These are phyloP conservation scores for Hypericum perforatum DNA, from an alignment of 345 rosid genomes.

Conservation along the genomic window DNA sequence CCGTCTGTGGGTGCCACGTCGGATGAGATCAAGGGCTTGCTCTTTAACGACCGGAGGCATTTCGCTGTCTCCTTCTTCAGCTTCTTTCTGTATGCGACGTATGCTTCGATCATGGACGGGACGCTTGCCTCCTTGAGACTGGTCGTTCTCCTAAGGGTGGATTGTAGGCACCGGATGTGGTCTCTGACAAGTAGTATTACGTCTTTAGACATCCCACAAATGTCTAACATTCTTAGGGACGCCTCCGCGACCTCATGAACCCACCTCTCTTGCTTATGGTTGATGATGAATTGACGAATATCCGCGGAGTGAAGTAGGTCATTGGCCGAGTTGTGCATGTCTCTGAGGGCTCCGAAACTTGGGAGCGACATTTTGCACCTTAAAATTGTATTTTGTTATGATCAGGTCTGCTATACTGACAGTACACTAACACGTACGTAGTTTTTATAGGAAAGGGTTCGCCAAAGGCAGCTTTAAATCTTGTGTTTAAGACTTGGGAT, in stretches of 20 bases:
- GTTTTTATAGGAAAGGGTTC: constrained; percentile 10
- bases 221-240: constrained; percentile 61
- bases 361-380: constrained; percentile 27
- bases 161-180: constrained; percentile 42
- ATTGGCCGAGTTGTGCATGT: constrained; percentile 62
- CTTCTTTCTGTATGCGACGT: constrained; percentile 43
- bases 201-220: constrained; percentile 47
- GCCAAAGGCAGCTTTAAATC: constrained; percentile 4
- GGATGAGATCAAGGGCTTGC: constrained; percentile 9
- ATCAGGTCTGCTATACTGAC: no score
- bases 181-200: constrained; percentile 51
- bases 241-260: constrained; percentile 48
- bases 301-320: constrained; percentile 57
- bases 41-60: constrained; percentile 39
- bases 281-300: constrained; percentile 35
- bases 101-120: constrained; percentile 34
- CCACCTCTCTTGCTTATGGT: constrained; percentile 42
- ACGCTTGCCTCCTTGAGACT: constrained; percentile 27
- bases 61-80: constrained; percentile 59
- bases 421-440: constrained; percentile 2
- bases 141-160: constrained; percentile 35
- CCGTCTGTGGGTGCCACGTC: constrained; percentile 17
- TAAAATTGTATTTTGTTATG: no score
- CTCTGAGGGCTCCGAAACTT: constrained; percentile 50
- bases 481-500: constrained; percentile 18